Base-by-base conservation (phyloP, 208 protist species). In the Lotmaria passim region DNA sequence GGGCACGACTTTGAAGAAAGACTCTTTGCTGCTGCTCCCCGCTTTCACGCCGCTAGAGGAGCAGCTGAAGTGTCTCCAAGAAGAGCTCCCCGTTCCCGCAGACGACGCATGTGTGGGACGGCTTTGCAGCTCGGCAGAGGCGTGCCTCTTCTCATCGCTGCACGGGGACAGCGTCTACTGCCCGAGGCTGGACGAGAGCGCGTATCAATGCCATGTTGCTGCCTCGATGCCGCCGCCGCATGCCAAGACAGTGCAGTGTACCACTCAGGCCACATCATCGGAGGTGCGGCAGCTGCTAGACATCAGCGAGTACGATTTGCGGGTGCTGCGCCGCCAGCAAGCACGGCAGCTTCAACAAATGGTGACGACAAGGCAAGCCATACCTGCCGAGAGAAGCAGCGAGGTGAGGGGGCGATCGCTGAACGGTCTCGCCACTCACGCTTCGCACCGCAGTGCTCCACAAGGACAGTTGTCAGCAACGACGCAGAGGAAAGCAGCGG, bases 211-310 rank as follows among this genome's bases (percentile, higher is more conserved):
- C 46, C 63, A 76, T 28, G 53, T 28, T 0, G 44, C 19, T 11
- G 36, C 36, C 0, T n/a, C 53, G 6, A 26, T 76, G 44, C 71
- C 71, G 4, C 62, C 71, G 3, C 43, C 46, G 8, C 43, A 70
- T 38, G 61, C 62, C 3, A 62, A 58, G 21, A 41, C 21, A 2
- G 47, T 70, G 33, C 62, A 47, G 43, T 70, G 44, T 19, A 53
- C 46, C 0, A 43, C 41, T 2, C 15, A 58, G 2, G 66, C 55
- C 0, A 33, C 61, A 5, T 51, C 31, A 5, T 15, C 21, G 17
- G n/a, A 59, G 11, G 28, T 69, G 26, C 58, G 50, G 23, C 34
- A 48, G 23, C 48, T 70, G 30, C 57, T 77, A 19, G 71, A 77
- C 23, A 59, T 79, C 28, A 58, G 7, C 21, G 33, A 31, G 23